These are phyloP conservation scores for Panicum virgatum DNA, from an alignment of 202 grass and related monocot genomes.

Conservation along the genomic window DNA sequence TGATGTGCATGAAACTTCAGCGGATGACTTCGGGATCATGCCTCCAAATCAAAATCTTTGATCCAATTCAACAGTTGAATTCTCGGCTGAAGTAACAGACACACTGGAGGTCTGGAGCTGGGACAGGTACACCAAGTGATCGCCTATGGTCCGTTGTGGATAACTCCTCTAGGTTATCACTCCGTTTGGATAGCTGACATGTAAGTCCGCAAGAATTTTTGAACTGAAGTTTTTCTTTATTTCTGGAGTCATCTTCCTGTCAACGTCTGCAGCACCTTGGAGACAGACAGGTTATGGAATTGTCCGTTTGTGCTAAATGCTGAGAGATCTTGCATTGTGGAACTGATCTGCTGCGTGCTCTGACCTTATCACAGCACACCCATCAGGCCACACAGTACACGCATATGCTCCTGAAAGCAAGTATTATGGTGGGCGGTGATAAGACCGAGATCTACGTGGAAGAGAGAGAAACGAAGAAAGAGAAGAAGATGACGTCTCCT, in stretches of 20 bases:
- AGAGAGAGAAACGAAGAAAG: no score
- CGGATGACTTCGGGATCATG: background rate
- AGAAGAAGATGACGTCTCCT: no score
- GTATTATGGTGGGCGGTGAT: no score
- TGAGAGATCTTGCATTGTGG: background rate
- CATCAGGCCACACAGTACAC: background rate
- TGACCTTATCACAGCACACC: background rate
- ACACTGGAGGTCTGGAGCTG: background rate
- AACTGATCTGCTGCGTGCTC: background rate
- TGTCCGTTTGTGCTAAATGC: background rate
- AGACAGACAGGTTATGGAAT: background rate
- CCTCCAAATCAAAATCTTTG: no score
- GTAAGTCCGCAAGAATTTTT: background rate
- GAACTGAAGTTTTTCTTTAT: background rate
- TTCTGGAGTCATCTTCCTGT: background rate
- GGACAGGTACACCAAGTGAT: background rate
- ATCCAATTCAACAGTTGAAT: background rate
- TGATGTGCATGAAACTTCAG: background rate
- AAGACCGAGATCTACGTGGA: no score
- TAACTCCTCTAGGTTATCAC: background rate
- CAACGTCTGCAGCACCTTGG: background rate
- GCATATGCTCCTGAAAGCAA: background rate
- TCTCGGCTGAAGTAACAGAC: background rate
- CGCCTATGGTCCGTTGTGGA: background rate
- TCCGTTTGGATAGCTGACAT: conserved; percentile 6